These are phyloP conservation scores for Exophiala sp. DNA, from an alignment of 2,329 filamentous ascomycete genomes.

Conservation along the genomic window DNA sequence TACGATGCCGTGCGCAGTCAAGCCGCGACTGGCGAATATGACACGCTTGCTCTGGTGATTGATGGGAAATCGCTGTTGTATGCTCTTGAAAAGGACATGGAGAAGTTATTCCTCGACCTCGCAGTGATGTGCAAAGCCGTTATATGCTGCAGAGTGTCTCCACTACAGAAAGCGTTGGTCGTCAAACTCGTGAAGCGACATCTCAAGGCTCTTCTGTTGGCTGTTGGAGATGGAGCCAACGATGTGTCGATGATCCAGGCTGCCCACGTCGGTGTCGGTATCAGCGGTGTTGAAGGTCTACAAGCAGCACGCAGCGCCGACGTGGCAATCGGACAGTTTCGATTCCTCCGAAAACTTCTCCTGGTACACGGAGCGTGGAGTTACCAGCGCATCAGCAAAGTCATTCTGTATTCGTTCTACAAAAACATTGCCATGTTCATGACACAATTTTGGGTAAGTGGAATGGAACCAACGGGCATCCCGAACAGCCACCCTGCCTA, in stretches of 20 bases:
- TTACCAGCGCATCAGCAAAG: constrained; percentile 93
- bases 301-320: constrained; percentile 94
- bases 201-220: constrained; percentile 82
- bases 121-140: constrained; percentile 98
- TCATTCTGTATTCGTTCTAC: constrained; percentile 97
- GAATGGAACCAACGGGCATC: not conserved
- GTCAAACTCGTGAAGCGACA: constrained; percentile 97
- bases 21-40: constrained; percentile 56
- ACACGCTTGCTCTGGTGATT: constrained; percentile 85
- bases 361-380: constrained; percentile 96
- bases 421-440: constrained; percentile 98
- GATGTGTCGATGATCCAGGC: constrained; percentile 99
- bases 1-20: constrained; percentile 83
- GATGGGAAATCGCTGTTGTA: constrained; percentile 93
- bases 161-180: constrained; percentile 91
- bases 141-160: constrained; percentile 88
- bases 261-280: constrained; percentile 94
- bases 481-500: too few species aligned
- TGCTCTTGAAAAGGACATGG: constrained; percentile 86
- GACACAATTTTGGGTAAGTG: constrained; percentile 94
- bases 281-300: constrained; percentile 92
- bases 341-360: constrained; percentile 85
- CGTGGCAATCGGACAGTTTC: constrained; percentile 92
- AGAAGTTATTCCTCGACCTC: constrained; percentile 87
- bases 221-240: constrained; percentile 95